Percentiles rank a stretch among this genome's conserved stretches.
phyloP scores from a whole-genome alignment of 129 eudicot species.

The Centella asiatica region DNA sequence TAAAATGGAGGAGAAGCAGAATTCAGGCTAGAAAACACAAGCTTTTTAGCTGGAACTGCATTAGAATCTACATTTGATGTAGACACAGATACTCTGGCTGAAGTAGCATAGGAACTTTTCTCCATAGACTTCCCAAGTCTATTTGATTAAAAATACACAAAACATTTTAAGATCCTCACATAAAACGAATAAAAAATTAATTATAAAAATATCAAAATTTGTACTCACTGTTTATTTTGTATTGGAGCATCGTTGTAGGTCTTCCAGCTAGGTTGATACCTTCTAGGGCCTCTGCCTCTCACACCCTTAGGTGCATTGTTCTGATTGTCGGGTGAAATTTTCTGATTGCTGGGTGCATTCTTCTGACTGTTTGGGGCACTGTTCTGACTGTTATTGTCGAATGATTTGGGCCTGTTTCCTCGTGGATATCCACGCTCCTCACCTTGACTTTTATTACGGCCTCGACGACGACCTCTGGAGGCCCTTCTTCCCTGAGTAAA shows the following conservation, averaged over 20 bases:
- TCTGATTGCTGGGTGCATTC: constrained; percentile 10
- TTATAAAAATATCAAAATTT: not conserved
- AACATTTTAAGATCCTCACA: not conserved
- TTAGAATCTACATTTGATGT: constrained; percentile 37
- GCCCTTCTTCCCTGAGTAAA: constrained; percentile 63
- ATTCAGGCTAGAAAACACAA: constrained; percentile 62
- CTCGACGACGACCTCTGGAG: constrained; percentile 61
- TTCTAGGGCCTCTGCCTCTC: constrained; percentile 92
- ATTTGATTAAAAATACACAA: constrained; percentile 3
- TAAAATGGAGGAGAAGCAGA: constrained; percentile 97
- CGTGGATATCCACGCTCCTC: constrained; percentile 46
- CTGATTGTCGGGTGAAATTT: constrained; percentile 20
- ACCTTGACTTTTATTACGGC: constrained; percentile 60
- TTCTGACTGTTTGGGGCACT: constrained; percentile 9
- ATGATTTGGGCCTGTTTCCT: constrained; percentile 45
- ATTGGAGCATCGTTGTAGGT: constrained; percentile 34
- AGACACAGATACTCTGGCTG: constrained; percentile 45
- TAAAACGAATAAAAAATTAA: not conserved
- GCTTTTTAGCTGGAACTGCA: constrained; percentile 40
- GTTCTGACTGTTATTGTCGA: constrained; percentile 36
- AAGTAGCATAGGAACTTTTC: constrained; percentile 37
- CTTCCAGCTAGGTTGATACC: constrained; percentile 65
- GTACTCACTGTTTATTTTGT: constrained; percentile 73
- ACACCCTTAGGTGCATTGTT: constrained; percentile 37
- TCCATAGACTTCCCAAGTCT: constrained; percentile 51